Percentiles rank a stretch among this genome's conserved stretches.
Conservation (phyloP, 257 asterid genomes). For the Lavandula angustifolia region DNA sequence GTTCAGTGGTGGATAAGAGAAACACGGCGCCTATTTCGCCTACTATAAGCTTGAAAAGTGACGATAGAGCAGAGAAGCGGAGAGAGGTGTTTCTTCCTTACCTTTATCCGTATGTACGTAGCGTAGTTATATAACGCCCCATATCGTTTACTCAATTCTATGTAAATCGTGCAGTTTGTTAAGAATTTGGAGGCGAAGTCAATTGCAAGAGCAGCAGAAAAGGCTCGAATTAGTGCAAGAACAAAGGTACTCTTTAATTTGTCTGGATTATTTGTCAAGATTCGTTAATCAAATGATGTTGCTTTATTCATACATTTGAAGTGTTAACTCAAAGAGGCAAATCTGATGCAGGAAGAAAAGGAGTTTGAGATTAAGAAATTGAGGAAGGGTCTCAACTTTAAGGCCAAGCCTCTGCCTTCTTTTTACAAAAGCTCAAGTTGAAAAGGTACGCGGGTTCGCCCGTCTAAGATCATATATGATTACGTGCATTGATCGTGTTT, state of each 20-base stretch:
- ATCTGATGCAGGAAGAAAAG: conserved; percentile 34
- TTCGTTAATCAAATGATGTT: background rate
- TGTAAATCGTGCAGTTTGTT: conserved; percentile 35
- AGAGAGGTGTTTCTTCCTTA: conserved; percentile 47
- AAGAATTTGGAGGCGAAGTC: conserved; percentile 63
- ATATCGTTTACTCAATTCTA: no score
- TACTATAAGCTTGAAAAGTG: conserved; percentile 42
- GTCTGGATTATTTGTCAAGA: conserved; percentile 24
- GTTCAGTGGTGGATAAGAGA: conserved; percentile 41
- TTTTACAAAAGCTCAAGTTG: conserved; percentile 33
- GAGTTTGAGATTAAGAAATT: conserved; percentile 33
- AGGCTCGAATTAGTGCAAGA: conserved; percentile 46
- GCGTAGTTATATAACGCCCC: no score
- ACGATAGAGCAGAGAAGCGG: conserved; percentile 51
- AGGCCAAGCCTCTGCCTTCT: conserved; percentile 41
- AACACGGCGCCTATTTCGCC: conserved; percentile 30
- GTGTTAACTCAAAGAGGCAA: conserved; percentile 18
- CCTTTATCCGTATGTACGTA: no score
- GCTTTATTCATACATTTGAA: conserved; percentile 2
- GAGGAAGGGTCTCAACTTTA: conserved; percentile 39
- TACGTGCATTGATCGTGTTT: no score
- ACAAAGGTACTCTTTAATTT: conserved; percentile 44
- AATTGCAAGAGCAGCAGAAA: conserved; percentile 53
- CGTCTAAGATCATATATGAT: background rate
- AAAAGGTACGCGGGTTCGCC: conserved; percentile 26